These are phyloP conservation scores for Echeveria elegans DNA, from an alignment of 164 flowering plant species.

Conservation along the genomic window DNA sequence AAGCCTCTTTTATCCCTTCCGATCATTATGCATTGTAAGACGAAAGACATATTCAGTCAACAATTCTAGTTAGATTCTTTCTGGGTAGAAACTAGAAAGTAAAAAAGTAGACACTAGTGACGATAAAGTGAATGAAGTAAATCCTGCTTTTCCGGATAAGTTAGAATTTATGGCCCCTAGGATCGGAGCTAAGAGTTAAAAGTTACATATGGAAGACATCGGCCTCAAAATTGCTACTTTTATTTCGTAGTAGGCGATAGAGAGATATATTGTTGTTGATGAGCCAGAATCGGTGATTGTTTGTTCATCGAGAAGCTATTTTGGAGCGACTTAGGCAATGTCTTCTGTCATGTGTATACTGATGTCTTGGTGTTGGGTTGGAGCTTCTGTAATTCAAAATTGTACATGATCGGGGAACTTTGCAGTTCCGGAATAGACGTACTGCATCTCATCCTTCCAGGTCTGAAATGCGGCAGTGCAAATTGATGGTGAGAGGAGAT, in stretches of 20 bases:
- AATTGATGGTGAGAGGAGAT: neutral
- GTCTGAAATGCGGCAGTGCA: constrained; percentile 25
- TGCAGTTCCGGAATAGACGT: constrained; percentile 42
- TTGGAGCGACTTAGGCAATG: neutral
- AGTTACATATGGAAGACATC: neutral
- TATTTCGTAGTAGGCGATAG: neutral
- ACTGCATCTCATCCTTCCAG: constrained; percentile 67
- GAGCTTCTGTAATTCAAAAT: neutral
- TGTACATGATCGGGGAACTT: constrained; percentile 35
- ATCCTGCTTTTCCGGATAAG: too few relatives aligned
- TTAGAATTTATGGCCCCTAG: too few relatives aligned
- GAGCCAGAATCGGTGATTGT: neutral
- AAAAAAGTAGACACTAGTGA: too few relatives aligned
- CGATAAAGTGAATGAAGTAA: too few relatives aligned
- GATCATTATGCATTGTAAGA: too few relatives aligned
- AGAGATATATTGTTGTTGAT: neutral
- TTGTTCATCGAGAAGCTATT: neutral
- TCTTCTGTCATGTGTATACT: neutral
- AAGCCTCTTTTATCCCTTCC: too few relatives aligned
- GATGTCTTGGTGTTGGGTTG: neutral
- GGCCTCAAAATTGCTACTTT: neutral
- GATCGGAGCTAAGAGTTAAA: neutral
- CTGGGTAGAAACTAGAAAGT: neutral
- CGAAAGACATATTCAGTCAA: too few relatives aligned
- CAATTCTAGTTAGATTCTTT: too few relatives aligned